A percentile compares a stretch with the other conserved stretches of the same genome.
Evolutionary conservation across 768 basidiomycete species (phyloP).

Genomic region (Leccinum longicurvipes): DNA sequence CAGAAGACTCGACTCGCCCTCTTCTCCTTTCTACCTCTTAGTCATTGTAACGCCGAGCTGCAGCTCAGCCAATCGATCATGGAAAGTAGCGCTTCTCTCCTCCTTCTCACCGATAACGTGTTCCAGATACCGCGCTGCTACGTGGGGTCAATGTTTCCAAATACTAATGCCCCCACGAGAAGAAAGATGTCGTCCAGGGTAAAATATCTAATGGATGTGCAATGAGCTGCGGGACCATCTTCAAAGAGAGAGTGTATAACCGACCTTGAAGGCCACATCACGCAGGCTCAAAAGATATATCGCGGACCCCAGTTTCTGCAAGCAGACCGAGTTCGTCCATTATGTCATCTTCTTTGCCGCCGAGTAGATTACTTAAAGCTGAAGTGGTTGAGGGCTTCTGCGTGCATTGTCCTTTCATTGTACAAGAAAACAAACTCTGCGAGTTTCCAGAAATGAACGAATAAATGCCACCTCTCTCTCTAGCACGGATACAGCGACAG

Average conservation of each 20-base stretch:
- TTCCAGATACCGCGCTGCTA: conserved; percentile 81
- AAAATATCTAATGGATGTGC: conserved; percentile 65
- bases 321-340: conserved; percentile 81
- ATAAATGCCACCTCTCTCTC: background rate
- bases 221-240: background rate
- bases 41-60: conserved; percentile 69
- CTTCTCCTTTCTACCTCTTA: conserved; percentile 57
- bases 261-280: conserved; percentile 82
- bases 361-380: conserved; percentile 79
- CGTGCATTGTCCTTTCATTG: conserved; percentile 93
- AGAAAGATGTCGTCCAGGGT: conserved; percentile 93
- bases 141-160: conserved; percentile 69
- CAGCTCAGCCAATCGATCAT: conserved; percentile 86
- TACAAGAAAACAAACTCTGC: conserved; percentile 89
- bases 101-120: conserved; percentile 73
- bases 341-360: conserved; percentile 70
- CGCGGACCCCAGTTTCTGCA: conserved; percentile 88
- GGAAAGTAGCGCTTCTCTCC: conserved; percentile 66
- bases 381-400: conserved; percentile 79
- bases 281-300: conserved; percentile 78
- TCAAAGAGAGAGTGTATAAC: background rate
- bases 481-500: background rate
- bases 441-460: conserved; percentile 61
- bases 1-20: conserved; percentile 39
- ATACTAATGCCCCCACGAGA: conserved; percentile 71